Conservation (phyloP, 306 rosid species). For the Begonia fuchsioides region DNA sequence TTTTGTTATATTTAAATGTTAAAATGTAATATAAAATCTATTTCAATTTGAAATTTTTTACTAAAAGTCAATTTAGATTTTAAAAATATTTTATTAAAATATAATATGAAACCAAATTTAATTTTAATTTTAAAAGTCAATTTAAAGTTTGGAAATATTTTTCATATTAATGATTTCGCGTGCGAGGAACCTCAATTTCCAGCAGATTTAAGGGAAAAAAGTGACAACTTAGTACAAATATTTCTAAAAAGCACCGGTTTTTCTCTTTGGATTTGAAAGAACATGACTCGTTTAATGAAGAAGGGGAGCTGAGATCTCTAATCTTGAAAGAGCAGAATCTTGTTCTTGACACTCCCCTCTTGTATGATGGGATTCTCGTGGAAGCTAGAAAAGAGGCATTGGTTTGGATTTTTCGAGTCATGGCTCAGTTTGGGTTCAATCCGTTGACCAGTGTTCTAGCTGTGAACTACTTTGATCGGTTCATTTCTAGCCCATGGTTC, state of each 20-base stretch:
- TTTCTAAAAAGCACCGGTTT: slow-evolving; percentile 17
- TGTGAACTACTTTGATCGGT: slow-evolving; percentile 87
- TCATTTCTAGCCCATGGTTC: slow-evolving; percentile 32
- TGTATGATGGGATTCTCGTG: slow-evolving; percentile 29
- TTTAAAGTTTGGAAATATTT: too few relatives aligned
- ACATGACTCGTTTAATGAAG: slow-evolving; percentile 49
- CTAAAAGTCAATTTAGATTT: too few relatives aligned
- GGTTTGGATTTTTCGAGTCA: slow-evolving; percentile 54
- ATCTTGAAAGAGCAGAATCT: slow-evolving; percentile 51
- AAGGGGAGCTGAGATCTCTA: slow-evolving; percentile 43
- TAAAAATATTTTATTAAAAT: too few relatives aligned
- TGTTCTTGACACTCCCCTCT: slow-evolving; percentile 8
- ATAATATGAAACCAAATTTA: too few relatives aligned
- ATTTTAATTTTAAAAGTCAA: too few relatives aligned
- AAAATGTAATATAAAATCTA: too few relatives aligned
- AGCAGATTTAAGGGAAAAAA: slow-evolving; percentile 24
- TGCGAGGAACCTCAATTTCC: too few relatives aligned
- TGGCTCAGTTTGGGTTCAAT: slow-evolving; percentile 40
- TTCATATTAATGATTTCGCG: too few relatives aligned
- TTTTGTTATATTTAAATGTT: too few relatives aligned
- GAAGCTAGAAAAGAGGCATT: slow-evolving; percentile 43
- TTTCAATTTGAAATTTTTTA: too few relatives aligned
- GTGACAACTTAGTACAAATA: background rate
- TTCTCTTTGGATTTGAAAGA: slow-evolving; percentile 25
- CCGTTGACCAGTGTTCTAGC: slow-evolving; percentile 68